Evolutionary conservation across 2,329 filamentous ascomycete genomes (phyloP), one percentile per base, ranked within the genome.

Genomic region (Pseudogymnoascus sp.): DNA sequence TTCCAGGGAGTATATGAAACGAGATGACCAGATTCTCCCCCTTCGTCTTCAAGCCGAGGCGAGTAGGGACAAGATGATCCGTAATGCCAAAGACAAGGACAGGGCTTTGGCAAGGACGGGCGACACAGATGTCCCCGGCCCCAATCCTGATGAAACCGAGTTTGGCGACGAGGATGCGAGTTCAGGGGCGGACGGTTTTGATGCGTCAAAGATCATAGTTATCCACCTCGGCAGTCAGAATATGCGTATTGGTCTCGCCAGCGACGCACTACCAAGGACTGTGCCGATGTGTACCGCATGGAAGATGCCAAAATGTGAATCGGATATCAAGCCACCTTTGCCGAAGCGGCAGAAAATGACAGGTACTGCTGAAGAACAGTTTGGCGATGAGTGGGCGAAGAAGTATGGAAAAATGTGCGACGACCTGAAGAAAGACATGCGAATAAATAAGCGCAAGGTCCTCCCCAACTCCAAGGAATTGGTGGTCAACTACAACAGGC

Each of bases 181-280:
- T 61, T 79, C 81, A 47, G 77, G 81, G 7, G 77, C 79, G 11
- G 82, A 86, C 68, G 84, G 84, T 43, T 78, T 85, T 58, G 87
- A 90, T 66, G 88, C 91, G 5, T 93, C 91, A 8, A 96, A 93
- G 73, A 88, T 96, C 63, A 93, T 99, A 70, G 89, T 97, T 63
- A 90, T 99, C 68, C 94, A 99, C 71, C 86, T 93, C 2, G 94
- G 94, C 30, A 97, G 93, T 71, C 93, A 97, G 74, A 97, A 97
- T 66, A 77, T 99, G 64, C 86, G 94, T 57, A 92, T 99, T 68
- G 94, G 94, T 0, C 85, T 97, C 63, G 92, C 93, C n/a, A 96
- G 90, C 69, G 94, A 99, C 75, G 93, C 92, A 5, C 78, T 99
- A 4, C 94, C 94, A 6, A 96, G 94, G 75, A 95, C 91, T 1